Evolutionary conservation across 192 early-diverging fungal species (phyloP), one percentile per base, ranked within the genome.

Genomic region (Podochytrium sp.): DNA sequence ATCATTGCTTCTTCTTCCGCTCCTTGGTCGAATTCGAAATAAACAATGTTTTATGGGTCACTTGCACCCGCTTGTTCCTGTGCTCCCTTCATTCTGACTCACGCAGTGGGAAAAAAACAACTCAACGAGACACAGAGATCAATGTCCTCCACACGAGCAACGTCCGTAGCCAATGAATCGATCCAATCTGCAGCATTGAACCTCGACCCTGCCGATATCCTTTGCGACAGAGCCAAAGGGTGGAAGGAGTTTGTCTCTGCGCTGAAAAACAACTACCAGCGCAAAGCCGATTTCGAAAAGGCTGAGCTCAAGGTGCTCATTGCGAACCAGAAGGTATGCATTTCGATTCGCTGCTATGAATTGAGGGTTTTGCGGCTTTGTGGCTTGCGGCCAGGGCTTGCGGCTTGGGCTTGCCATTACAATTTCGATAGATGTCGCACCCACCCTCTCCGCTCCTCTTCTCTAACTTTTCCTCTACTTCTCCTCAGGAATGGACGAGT

Each of bases 401-500:
- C n/a, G n/a, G n/a, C n/a, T n/a, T n/a, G n/a, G n/a, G n/a, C n/a
- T n/a, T n/a, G n/a, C n/a, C n/a, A 20, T 47, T 47, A 47, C n/a
- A 47, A 10, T 47, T 47, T 20, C n/a, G 43, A 20, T 20, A 47
- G n/a, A 47, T 10, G 12, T 16, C 43, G 10, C n/a, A n/a, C n/a
- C n/a, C n/a, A n/a, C n/a, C n/a, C n/a, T n/a, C n/a, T n/a, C n/a
- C n/a, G n/a, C n/a, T n/a, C n/a, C n/a, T n/a, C n/a, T n/a, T n/a
- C n/a, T n/a, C n/a, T n/a, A n/a, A n/a, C n/a, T n/a, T n/a, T n/a
- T n/a, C 35, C 20, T 20, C 25, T 30, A 68, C 6, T 18, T 49
- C 20, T 50, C 40, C 10, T n/a, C 27, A 69, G 66, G 50, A 69
- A 51, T 69, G 66, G 66, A 35, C 33, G 12, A 47, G 37, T 30